Evolutionary conservation across 129 eudicot species (phyloP).

Genomic region (Ambrosia artemisiifolia): DNA sequence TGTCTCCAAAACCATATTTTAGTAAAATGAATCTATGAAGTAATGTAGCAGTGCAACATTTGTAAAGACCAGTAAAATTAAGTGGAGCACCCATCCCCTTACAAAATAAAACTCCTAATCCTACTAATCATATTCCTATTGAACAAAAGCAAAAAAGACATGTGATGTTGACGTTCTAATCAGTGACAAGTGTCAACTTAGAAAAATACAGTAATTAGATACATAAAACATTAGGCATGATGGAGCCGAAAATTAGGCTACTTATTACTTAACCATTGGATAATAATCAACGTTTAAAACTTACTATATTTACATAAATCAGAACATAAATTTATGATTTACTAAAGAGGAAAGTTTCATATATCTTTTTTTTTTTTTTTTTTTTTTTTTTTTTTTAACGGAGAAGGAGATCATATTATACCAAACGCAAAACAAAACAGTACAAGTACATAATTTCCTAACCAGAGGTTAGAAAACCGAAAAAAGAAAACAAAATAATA

Average conservation of each 20-base stretch:
- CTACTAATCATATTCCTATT: not conserved
- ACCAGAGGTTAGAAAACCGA: too few relatives aligned
- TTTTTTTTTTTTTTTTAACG: too few relatives aligned
- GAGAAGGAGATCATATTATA: too few relatives aligned
- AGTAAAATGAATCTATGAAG: too few relatives aligned
- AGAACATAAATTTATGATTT: not conserved
- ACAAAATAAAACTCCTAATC: not conserved
- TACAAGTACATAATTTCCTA: too few relatives aligned
- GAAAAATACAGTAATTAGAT: not conserved
- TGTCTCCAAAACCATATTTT: too few relatives aligned
- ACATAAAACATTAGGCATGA: not conserved
- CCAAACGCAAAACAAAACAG: too few relatives aligned
- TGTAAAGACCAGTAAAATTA: too few relatives aligned
- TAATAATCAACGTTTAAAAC: not conserved
- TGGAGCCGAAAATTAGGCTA: not conserved
- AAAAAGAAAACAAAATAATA: too few relatives aligned
- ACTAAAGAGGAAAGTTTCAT: not conserved
- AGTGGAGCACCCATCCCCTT: too few relatives aligned
- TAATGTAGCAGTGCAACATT: too few relatives aligned
- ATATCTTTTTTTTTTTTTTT: too few relatives aligned
- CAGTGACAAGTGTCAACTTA: not conserved
- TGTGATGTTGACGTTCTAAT: not conserved
- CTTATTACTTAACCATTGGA: not conserved
- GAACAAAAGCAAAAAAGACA: not conserved
- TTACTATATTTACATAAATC: not conserved